Conservation (phyloP, 352 stramenopile genomes). For the Phytophthora quininea region DNA sequence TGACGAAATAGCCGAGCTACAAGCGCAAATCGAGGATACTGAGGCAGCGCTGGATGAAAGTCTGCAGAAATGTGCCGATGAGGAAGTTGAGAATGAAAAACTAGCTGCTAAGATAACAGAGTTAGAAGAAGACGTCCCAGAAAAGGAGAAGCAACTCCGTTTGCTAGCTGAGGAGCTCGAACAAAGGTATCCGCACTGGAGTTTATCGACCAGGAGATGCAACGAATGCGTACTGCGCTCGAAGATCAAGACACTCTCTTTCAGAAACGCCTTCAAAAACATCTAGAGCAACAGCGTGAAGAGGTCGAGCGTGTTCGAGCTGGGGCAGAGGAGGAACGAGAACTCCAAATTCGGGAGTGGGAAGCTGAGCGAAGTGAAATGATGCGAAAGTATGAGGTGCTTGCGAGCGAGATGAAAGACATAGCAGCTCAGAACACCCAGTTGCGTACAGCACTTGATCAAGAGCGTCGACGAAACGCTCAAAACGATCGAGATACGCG, state of each 20-base stretch:
- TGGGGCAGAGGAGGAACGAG: conserved; percentile 43
- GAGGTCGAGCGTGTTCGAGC: conserved; percentile 39
- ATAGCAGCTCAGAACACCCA: conserved; percentile 58
- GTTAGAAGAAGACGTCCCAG: conserved; percentile 17
- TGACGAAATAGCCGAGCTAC: conserved; percentile 53
- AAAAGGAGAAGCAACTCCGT: conserved; percentile 27
- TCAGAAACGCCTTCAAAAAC: conserved; percentile 52
- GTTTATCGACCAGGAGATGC: conserved; percentile 76
- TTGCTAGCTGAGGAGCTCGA: conserved; percentile 34
- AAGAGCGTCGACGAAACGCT: conserved; percentile 46
- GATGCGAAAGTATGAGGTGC: conserved; percentile 44
- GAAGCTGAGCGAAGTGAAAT: conserved; percentile 43
- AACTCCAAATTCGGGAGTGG: conserved; percentile 39
- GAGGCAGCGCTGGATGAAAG: conserved; percentile 65
- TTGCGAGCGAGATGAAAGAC: conserved; percentile 49
- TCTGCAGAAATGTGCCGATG: conserved; percentile 45
- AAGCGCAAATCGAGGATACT: conserved; percentile 64
- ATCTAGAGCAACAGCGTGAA: conserved; percentile 54
- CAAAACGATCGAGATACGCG: conserved; percentile 75
- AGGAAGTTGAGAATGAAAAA: conserved; percentile 42
- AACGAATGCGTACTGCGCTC: conserved; percentile 55
- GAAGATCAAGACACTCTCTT: conserved; percentile 65
- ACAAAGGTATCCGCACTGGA: conserved; percentile 59
- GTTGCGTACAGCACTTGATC: conserved; percentile 47
- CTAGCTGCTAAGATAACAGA: conserved; percentile 23